Evolutionary conservation across 2,329 filamentous ascomycete genomes (phyloP).

Genomic region (Sclerotinia sclerotiorum): DNA sequence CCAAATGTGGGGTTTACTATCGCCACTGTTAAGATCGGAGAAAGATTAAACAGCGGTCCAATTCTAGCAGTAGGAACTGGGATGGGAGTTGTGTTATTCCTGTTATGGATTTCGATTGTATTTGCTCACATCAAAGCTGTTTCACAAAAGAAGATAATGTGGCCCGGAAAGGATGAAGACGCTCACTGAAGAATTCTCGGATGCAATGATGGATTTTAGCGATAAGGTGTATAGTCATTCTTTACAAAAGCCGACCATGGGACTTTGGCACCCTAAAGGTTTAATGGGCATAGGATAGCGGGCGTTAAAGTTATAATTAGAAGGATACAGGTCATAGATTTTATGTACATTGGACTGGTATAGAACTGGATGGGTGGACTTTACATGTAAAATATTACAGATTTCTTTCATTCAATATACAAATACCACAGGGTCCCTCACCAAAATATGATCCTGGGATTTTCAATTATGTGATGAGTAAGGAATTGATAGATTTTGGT

Average conservation of each 20-base stretch:
- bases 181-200: conserved; percentile 25
- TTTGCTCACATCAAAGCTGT: conserved; percentile 38
- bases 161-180: conserved; percentile 43
- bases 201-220: conserved; percentile 1
- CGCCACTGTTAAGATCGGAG: conserved; percentile 55
- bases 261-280: conserved; percentile 1
- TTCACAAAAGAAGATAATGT: conserved; percentile 39
- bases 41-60: conserved; percentile 47
- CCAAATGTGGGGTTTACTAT: conserved; percentile 61
- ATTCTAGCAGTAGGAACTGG: conserved; percentile 51
- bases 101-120: conserved; percentile 38
- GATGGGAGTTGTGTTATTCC: conserved; percentile 49
- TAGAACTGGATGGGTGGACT: conserved; percentile 6
- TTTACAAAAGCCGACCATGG: conserved; percentile 12
- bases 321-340: not conserved
- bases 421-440: conserved; percentile 23
- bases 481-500: not conserved
- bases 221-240: conserved; percentile 17
- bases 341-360: not conserved
- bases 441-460: conserved; percentile 3
- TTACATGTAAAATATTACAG: conserved; percentile 17
- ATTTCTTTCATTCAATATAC: conserved; percentile 13
- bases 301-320: conserved; percentile 3
- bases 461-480: conserved; percentile 2
- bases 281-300: conserved; percentile 11